phyloP scores from a whole-genome alignment of 192 early-diverging fungal genomes.

The Entomortierella parvispora region DNA sequence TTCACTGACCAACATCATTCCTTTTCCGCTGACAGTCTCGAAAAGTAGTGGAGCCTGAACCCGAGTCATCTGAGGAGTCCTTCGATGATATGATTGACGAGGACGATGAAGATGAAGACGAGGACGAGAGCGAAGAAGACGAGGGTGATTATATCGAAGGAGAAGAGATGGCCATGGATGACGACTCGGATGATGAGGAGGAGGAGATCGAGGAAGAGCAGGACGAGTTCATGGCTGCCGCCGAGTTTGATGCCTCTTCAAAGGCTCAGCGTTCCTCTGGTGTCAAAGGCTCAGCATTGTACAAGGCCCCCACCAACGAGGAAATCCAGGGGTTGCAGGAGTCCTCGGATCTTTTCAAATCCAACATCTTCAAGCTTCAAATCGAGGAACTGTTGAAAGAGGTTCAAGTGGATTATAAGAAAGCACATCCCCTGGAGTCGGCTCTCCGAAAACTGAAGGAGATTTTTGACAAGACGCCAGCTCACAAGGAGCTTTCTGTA shows the following conservation, averaged over 20 bases:
- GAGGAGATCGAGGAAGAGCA: constrained; percentile 43
- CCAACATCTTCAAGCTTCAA: constrained; percentile 93
- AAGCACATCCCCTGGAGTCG: constrained; percentile 67
- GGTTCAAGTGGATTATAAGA: constrained; percentile 69
- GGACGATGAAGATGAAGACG: constrained; percentile 64
- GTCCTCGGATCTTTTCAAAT: constrained; percentile 84
- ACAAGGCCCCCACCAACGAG: constrained; percentile 72
- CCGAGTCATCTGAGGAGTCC: constrained; percentile 36
- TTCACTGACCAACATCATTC: not conserved
- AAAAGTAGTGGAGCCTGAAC: constrained; percentile 33
- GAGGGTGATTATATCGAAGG: constrained; percentile 57
- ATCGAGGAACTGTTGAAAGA: constrained; percentile 81
- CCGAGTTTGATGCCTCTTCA: constrained; percentile 37
- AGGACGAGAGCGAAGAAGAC: constrained; percentile 56
- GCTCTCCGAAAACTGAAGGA: constrained; percentile 75
- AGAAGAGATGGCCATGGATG: constrained; percentile 47
- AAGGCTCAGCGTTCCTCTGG: constrained; percentile 29
- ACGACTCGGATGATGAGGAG: constrained; percentile 22
- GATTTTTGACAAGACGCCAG: constrained; percentile 69
- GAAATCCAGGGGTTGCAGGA: constrained; percentile 90
- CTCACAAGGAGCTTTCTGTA: constrained; percentile 63
- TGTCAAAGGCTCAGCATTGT: constrained; percentile 51
- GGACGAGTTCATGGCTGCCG: constrained; percentile 47
- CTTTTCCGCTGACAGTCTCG: constrained; percentile 16
- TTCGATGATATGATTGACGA: constrained; percentile 50